phyloP scores from a whole-genome alignment of 2,329 filamentous ascomycete genomes.

The Tolypocladium tropicale region DNA sequence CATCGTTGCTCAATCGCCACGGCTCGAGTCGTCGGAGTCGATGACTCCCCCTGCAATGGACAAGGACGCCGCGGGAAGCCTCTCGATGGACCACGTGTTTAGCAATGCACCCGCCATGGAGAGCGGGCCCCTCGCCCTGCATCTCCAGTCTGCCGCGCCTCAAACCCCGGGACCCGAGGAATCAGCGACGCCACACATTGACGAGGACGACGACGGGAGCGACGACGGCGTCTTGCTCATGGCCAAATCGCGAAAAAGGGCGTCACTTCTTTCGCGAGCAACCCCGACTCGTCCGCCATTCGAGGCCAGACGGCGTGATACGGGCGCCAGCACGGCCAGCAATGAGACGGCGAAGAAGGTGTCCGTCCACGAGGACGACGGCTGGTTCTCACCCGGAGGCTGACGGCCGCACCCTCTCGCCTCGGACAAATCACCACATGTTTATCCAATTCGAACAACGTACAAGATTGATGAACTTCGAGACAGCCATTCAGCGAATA shows the following conservation, averaged over 20 bases:
- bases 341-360: slow-evolving; percentile 56
- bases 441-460: background rate
- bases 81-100: slow-evolving; percentile 34
- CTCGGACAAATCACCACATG: background rate
- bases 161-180: slow-evolving; percentile 1
- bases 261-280: slow-evolving; percentile 9
- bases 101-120: slow-evolving; percentile 20
- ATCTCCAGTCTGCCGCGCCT: slow-evolving; percentile 10
- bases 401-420: background rate
- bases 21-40: slow-evolving; percentile 43
- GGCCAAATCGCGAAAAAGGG: slow-evolving; percentile 39
- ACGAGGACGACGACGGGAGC: slow-evolving; percentile 38
- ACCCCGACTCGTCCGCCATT: slow-evolving; percentile 16
- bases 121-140: slow-evolving; percentile 19
- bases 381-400: background rate
- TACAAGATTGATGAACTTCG: background rate
- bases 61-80: slow-evolving; percentile 35
- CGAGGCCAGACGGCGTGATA: slow-evolving; percentile 41
- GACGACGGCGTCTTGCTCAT: slow-evolving; percentile 46
- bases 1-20: slow-evolving; percentile 30
- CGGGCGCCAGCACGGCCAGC: slow-evolving; percentile 50
- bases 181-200: slow-evolving; percentile 8
- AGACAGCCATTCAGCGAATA: background rate
- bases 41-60: slow-evolving; percentile 41
- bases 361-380: slow-evolving; percentile 23